Evolutionary conservation across 2,329 filamentous ascomycete genomes (phyloP), one percentile per base, ranked within the genome.

Genomic region (Trichoderma sp.): DNA sequence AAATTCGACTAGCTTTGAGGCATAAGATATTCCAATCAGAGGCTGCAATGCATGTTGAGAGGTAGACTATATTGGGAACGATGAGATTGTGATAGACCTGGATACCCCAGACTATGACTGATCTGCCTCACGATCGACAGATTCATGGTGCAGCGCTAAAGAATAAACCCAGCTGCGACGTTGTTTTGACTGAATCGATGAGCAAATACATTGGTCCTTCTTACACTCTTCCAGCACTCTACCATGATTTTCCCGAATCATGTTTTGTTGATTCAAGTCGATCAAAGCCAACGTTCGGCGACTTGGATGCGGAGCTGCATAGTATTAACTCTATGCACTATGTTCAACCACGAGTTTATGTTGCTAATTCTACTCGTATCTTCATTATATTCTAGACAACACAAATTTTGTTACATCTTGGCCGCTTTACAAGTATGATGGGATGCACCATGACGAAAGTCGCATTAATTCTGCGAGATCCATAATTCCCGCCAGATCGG

Each of bases 41-140:
- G 22, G 22, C 54, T 2, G 54, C 34, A 29, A 5, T 13, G 19
- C 17, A 17, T 12, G 22, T 15, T n/a, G 12, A 37, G 34, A 53
- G 27, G 15, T 19, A 19, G 22, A n/a, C 50, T n/a, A 13, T 17
- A 29, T 29, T 53, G 13, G 8, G 15, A 32, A 32, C 25, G 39
- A 25, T 17, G 32, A 52, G n/a, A 48, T 35, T 65, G 63, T 42
- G 52, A 54, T 56, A 35, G 61, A 64, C 22, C 50, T 25, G n/a
- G 35, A 64, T 56, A 64, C 61, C 61, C 61, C 61, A 56, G 61
- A 64, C 58, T 29, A 19, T 29, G 58, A 61, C 2, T 48, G 2
- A 56, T 10, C 6, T 48, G 61, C 52, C 52, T 52, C 63, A 52
- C 63, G 63, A 65, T 65, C 63, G 37, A 32, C 63, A 65, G 15